phyloP scores from a whole-genome alignment of 208 protist genomes.

The Novymonas esmeraldas region DNA sequence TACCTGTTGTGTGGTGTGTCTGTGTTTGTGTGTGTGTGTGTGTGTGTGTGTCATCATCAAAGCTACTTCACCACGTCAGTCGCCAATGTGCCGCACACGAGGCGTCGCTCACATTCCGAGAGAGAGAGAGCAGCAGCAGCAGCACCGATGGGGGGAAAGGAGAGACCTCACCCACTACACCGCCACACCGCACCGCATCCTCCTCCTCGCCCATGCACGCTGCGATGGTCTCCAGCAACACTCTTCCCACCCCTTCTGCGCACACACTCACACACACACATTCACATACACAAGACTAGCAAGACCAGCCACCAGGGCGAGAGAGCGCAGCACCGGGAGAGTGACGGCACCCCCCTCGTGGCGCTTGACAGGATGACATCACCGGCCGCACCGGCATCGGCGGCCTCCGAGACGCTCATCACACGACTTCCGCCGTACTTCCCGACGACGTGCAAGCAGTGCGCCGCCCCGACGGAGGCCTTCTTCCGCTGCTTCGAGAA shows the following conservation, averaged over 20 bases:
- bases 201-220: too few relatives aligned
- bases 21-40: not conserved
- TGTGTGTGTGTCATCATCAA: not conserved
- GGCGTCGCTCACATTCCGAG: too few relatives aligned
- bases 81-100: too few relatives aligned
- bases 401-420: constrained; percentile 24
- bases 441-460: constrained; percentile 64
- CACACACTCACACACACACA: not conserved
- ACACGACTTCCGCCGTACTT: constrained; percentile 72
- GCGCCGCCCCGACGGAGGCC: constrained; percentile 39
- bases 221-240: too few relatives aligned
- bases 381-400: not conserved
- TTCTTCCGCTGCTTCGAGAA: constrained; percentile 85
- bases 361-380: constrained; percentile 5
- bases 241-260: too few relatives aligned
- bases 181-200: too few relatives aligned
- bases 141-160: too few relatives aligned
- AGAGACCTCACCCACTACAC: too few relatives aligned
- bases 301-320: not conserved
- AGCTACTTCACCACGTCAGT: not conserved
- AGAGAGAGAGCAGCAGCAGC: too few relatives aligned
- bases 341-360: not conserved
- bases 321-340: not conserved
- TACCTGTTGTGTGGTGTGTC: not conserved
- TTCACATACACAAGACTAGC: not conserved